Base-by-base conservation (phyloP, 345 rosid species). In the Dovyalis caffra region DNA sequence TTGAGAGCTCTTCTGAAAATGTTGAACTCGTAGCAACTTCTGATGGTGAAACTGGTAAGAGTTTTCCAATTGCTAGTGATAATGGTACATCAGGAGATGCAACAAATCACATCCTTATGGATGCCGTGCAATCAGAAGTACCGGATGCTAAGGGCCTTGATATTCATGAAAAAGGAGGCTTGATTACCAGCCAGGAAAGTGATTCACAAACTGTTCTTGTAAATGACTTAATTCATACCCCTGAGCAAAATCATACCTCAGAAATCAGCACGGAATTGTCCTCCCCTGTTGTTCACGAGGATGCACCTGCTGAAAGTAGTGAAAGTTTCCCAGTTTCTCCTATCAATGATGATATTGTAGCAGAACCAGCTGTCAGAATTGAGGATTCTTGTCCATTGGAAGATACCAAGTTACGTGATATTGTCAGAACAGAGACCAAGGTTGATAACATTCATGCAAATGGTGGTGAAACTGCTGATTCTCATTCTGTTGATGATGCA, bases 1-100 rank as follows among this genome's bases (percentile, higher is more conserved):
- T 79, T 57, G 74, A 82, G 66, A 73, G 33, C 76, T 56, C 64
- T 31, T 71, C 81, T 37, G 85, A 79, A 67, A 62, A 64, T 60
- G 79, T 60, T 70, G 87, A 77, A 72, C 79, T 58, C 20, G 51
- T 37, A 16, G 21, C 68, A 34, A 20, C 67, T 69, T 47, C 38
- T 26, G 31, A 70, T 70, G 43, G 64, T 70, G 69, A 51, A 63
- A 70, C 23, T 63, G 70, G 25, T 1, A 14, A 51, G 64, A 64
- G 16, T 32, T 45, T 11, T 33, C 40, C 40, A 63, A 66, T 35
- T 64, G 28, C 56, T 8, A 49, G 33, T 34, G 69, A 76, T 51
- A 38, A 47, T 63, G 56, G 40, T 49, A 28, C 70, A 21, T 34
- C 2, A 16, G 23, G 73, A 49, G 69, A 47, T 64, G 64, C 64